These are phyloP conservation scores for Peronosclerospora sorghi DNA, from an alignment of 352 stramenopile genomes.

Conservation along the genomic window DNA sequence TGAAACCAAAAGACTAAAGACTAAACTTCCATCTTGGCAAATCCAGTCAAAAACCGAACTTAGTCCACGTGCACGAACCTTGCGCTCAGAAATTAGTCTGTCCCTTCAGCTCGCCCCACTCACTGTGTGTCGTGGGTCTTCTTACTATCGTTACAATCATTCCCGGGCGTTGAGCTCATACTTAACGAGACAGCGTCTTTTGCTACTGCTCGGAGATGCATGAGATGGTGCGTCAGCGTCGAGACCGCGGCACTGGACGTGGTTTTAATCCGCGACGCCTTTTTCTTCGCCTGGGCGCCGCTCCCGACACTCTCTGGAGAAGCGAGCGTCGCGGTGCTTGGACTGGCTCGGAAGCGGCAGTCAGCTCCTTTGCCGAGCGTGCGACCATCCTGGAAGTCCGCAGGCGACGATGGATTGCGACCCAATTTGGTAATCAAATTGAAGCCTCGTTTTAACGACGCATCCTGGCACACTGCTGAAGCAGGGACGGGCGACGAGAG, in stretches of 20 bases:
- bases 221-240: slow-evolving; percentile 48
- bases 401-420: slow-evolving; percentile 25
- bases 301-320: slow-evolving; percentile 4
- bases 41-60: too few relatives aligned
- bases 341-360: background rate
- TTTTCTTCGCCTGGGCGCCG: slow-evolving; percentile 5
- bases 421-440: slow-evolving; percentile 46
- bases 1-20: too few relatives aligned
- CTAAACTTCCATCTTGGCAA: too few relatives aligned
- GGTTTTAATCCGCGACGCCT: slow-evolving; percentile 11
- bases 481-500: slow-evolving; percentile 25
- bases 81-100: too few relatives aligned
- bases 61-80: too few relatives aligned
- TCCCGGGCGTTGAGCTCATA: slow-evolving; percentile 9
- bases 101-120: too few relatives aligned
- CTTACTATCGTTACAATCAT: slow-evolving; percentile 56
- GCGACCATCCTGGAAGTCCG: slow-evolving; percentile 22
- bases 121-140: too few relatives aligned
- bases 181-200: slow-evolving; percentile 48
- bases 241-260: slow-evolving; percentile 31
- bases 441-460: slow-evolving; percentile 20
- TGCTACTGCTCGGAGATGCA: slow-evolving; percentile 51
- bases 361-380: background rate
- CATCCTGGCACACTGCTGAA: slow-evolving; percentile 2
- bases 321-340: background rate